Evolutionary conservation across 1,284 basidiomycete species (phyloP).

Genomic region (Trametes versicolor): DNA sequence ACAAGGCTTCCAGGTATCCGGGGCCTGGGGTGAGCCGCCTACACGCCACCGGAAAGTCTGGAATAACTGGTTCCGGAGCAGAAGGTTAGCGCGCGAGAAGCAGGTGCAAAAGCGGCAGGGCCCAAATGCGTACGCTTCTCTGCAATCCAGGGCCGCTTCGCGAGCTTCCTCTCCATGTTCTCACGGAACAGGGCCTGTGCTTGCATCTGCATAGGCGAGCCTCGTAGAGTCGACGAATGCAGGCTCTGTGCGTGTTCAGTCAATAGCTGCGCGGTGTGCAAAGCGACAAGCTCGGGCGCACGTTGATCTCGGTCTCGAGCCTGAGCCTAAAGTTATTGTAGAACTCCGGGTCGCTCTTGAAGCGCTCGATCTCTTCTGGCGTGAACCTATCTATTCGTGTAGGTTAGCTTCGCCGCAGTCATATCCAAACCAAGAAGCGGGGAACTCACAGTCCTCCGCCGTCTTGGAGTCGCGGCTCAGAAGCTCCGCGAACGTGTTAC

Average conservation of each 20-base stretch:
- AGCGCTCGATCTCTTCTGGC: slow-evolving; percentile 59
- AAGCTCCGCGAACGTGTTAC: slow-evolving; percentile 50
- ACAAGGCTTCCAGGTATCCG: slow-evolving; percentile 71
- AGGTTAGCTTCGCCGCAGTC: not conserved
- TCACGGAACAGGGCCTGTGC: slow-evolving; percentile 53
- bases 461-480: slow-evolving; percentile 46
- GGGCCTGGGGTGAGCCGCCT: slow-evolving; percentile 71
- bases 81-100: slow-evolving; percentile 6
- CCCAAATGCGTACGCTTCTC: slow-evolving; percentile 52
- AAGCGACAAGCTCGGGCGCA: slow-evolving; percentile 38
- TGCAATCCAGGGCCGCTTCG: slow-evolving; percentile 66
- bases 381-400: slow-evolving; percentile 55
- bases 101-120: not conserved
- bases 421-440: not conserved
- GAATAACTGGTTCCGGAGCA: slow-evolving; percentile 54
- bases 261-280: not conserved
- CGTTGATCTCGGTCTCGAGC: slow-evolving; percentile 64
- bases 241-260: slow-evolving; percentile 48
- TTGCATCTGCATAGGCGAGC: slow-evolving; percentile 52
- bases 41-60: slow-evolving; percentile 66
- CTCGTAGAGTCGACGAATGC: slow-evolving; percentile 56
- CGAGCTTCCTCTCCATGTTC: slow-evolving; percentile 61
- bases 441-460: slow-evolving; percentile 54
- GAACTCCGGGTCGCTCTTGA: slow-evolving; percentile 55
- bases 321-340: slow-evolving; percentile 61